Evolutionary conservation across 2,329 filamentous ascomycete species (phyloP), one percentile per base, ranked within the genome.

Genomic region (Penicillium sp.): DNA sequence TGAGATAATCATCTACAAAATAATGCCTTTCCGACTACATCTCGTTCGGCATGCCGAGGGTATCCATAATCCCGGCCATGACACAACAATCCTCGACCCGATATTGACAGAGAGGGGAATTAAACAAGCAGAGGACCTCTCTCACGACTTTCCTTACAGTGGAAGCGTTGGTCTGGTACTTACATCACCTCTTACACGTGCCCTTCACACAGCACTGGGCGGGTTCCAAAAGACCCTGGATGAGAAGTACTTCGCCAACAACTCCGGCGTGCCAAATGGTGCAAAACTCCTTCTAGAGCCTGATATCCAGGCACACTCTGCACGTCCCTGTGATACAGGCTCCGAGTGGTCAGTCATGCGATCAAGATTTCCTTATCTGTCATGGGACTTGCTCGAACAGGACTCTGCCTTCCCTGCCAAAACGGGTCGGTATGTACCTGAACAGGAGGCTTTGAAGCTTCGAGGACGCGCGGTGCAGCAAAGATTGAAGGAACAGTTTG

Each of bases 1-100:
- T 33, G 35, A 19, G 33, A n/a, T 1, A 1, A 37, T 7, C 2
- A 4, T 9, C 8, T 3, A 39, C 9, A 19, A 19, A 42, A 13
- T 19, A 46, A 46, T 37, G 37, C 3, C 44, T 39, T 53, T 50
- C 55, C 49, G 48, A 19, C 52, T 61, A 27, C 61, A 64, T 52
- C 21, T 62, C 29, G 31, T 60, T 51, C 57, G 61, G 21, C 61
- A 64, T 43, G 61, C 59, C 14, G 59, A 64, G 51, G 57, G 49
- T 13, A 57, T 51, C 31, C 61, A 64, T 49, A 64, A 64, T 27
- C 39, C 55, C 13, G 31, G n/a, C 21, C 52, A 64, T 39, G 59
- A 64, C 52, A 58, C 45, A 21, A 53, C 59, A n/a, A 57, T 58
- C n/a, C 51, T 46, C 3, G 61, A 64, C 42, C 61, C 61, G 13